phyloP scores from a whole-genome alignment of 331 rosid species.

The Erythrophleum ivorense region DNA sequence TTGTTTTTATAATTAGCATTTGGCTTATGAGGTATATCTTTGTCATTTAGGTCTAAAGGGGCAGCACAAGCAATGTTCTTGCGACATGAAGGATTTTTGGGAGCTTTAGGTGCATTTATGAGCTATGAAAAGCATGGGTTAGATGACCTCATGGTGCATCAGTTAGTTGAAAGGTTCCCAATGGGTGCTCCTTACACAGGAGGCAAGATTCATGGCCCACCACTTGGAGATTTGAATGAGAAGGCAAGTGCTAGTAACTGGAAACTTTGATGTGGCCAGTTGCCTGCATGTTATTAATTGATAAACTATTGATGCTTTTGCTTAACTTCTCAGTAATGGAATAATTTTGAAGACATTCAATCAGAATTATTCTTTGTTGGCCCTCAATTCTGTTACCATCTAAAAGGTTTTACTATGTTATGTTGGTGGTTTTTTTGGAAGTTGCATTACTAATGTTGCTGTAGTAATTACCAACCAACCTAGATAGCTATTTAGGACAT shows the following conservation, averaged over 20 bases:
- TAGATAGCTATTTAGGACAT: no score
- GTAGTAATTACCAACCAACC: neutral
- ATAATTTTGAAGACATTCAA: conserved; percentile 31
- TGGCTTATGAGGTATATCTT: neutral
- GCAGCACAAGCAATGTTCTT: conserved; percentile 92
- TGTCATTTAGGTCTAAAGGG: conserved; percentile 77
- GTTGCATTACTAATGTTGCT: conserved; percentile 21
- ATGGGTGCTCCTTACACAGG: conserved; percentile 95
- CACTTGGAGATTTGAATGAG: conserved; percentile 88
- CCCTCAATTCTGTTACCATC: conserved; percentile 26
- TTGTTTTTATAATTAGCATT: no score
- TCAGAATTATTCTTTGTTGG: conserved; percentile 19
- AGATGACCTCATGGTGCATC: conserved; percentile 92
- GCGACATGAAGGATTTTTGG: conserved; percentile 92
- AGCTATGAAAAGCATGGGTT: conserved; percentile 95
- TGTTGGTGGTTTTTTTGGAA: conserved; percentile 22
- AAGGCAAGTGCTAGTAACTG: conserved; percentile 64
- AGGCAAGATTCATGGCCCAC: conserved; percentile 92
- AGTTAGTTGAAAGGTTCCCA: conserved; percentile 88
- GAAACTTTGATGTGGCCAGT: conserved; percentile 32
- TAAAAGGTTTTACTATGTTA: conserved; percentile 16
- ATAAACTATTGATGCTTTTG: neutral
- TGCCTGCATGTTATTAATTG: conserved; percentile 16
- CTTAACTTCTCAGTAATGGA: conserved; percentile 18
- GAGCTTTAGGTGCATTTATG: conserved; percentile 94